A percentile compares a stretch with the other conserved stretches of the same genome.
These are phyloP conservation scores for Eutrema salsugineum DNA, from an alignment of 441 rosid species.

Conservation along the genomic window DNA sequence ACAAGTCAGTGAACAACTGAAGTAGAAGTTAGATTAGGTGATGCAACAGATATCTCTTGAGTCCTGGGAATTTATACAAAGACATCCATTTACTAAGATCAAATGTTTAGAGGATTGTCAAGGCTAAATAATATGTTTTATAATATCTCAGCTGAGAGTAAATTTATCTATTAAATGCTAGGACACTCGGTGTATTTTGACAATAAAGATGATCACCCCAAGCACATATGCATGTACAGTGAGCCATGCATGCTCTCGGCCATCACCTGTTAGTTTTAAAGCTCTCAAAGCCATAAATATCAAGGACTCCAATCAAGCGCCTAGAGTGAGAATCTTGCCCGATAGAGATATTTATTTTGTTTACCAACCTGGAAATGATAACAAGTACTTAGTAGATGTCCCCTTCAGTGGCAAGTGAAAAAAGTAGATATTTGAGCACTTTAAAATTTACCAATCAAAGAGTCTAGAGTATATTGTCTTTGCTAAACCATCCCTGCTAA, in stretches of 20 bases:
- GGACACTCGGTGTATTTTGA: neutral
- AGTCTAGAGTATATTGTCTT: constrained; percentile 84
- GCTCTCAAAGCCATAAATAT: constrained; percentile 97
- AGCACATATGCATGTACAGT: neutral
- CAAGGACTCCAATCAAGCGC: constrained; percentile 84
- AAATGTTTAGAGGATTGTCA: neutral
- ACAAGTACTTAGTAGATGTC: neutral
- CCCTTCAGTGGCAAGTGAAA: neutral
- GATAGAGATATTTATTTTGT: constrained; percentile 79
- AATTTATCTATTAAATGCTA: neutral
- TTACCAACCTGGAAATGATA: constrained; percentile 69
- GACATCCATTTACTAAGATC: neutral
- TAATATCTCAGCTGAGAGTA: constrained; percentile 4
- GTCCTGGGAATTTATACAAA: constrained; percentile 2
- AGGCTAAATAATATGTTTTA: too few relatives aligned
- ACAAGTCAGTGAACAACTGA: constrained; percentile 17
- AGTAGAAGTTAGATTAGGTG: constrained; percentile 5
- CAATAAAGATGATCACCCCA: neutral
- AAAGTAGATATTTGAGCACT: neutral
- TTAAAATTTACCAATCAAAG: constrained; percentile 70
- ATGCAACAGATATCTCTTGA: neutral
- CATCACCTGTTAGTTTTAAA: constrained; percentile 76
- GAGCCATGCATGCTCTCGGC: constrained; percentile 2
- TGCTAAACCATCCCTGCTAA: constrained; percentile 91
- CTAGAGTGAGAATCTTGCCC: constrained; percentile 85